A percentile compares a stretch with the other conserved stretches of the same genome.
Evolutionary conservation across 1,284 basidiomycete genomes (phyloP).

Genomic region (Leucoagaricus sp.): DNA sequence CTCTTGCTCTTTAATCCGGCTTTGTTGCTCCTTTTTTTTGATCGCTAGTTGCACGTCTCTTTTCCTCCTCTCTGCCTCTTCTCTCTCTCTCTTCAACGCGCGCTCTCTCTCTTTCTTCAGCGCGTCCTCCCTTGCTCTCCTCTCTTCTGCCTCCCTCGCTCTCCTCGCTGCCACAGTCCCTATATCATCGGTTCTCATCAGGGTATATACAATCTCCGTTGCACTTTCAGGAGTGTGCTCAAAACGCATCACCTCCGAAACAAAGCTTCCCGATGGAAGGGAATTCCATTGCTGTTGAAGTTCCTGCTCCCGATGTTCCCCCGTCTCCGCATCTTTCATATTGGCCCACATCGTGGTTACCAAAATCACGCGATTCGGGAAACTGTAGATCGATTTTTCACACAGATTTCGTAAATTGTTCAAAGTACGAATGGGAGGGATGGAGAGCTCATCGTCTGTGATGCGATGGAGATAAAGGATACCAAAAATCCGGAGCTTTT

Average conservation of each 20-base stretch:
- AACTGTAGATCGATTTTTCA: slow-evolving; percentile 1
- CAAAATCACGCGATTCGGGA: not conserved
- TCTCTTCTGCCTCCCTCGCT: too few species aligned
- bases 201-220: not conserved
- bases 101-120: too few species aligned
- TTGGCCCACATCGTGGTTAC: slow-evolving; percentile 1
- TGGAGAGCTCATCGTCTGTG: not conserved
- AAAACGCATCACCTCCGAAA: not conserved
- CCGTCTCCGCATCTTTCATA: not conserved
- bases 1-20: too few species aligned
- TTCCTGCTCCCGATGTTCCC: not conserved
- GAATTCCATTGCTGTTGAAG: not conserved
- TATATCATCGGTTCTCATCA: too few species aligned
- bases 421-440: not conserved
- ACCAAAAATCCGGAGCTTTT: slow-evolving; percentile 4
- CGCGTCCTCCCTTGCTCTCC: too few species aligned
- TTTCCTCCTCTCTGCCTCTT: too few species aligned
- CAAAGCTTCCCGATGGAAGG: not conserved
- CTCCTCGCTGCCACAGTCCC: too few species aligned
- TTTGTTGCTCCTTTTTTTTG: too few species aligned
- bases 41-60: too few species aligned
- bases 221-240: not conserved
- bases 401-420: not conserved
- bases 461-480: slow-evolving; percentile 13
- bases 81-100: too few species aligned